phyloP scores from a whole-genome alignment of 164 flowering plant genomes.

The Chloranthus sessilifolius region DNA sequence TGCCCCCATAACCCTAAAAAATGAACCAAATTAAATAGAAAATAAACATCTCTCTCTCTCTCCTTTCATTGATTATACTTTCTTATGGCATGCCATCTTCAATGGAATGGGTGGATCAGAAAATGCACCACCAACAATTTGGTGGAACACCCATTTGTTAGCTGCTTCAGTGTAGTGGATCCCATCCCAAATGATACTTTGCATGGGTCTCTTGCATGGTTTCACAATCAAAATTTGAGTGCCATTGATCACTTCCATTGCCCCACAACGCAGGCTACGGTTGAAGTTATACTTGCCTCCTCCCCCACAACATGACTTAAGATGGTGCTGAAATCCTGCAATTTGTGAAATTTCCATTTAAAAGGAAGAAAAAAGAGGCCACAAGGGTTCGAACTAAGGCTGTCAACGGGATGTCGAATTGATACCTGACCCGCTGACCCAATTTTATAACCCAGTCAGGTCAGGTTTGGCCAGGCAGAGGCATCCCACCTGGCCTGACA shows the following conservation, averaged over 20 bases:
- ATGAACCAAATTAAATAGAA: too few relatives aligned
- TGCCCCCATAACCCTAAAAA: too few relatives aligned
- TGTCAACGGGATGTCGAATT: too few relatives aligned
- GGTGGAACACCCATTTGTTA: slow-evolving; percentile 19
- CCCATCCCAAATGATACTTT: slow-evolving; percentile 32
- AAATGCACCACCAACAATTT: slow-evolving; percentile 22
- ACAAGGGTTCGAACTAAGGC: too few relatives aligned
- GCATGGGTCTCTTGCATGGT: slow-evolving; percentile 19
- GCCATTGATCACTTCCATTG: slow-evolving; percentile 17
- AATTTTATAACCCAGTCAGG: too few relatives aligned
- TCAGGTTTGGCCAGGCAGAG: too few relatives aligned
- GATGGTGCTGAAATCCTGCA: slow-evolving; percentile 37
- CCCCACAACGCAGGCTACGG: slow-evolving; percentile 19
- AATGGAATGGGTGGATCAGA: slow-evolving; percentile 29
- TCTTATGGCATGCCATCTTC: slow-evolving; percentile 23
- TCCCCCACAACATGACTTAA: slow-evolving; percentile 38
- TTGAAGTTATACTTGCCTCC: slow-evolving; percentile 39
- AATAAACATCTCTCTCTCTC: too few relatives aligned
- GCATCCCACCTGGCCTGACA: too few relatives aligned
- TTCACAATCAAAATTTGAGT: slow-evolving; percentile 12
- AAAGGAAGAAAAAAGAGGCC: neutral
- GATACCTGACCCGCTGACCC: too few relatives aligned
- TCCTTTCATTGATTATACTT: too few relatives aligned
- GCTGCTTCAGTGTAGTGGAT: slow-evolving; percentile 40
- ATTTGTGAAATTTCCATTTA: too few relatives aligned